Base-by-base conservation (phyloP, 495 filamentous ascomycete genomes). In the Talaromyces borbonicus region DNA sequence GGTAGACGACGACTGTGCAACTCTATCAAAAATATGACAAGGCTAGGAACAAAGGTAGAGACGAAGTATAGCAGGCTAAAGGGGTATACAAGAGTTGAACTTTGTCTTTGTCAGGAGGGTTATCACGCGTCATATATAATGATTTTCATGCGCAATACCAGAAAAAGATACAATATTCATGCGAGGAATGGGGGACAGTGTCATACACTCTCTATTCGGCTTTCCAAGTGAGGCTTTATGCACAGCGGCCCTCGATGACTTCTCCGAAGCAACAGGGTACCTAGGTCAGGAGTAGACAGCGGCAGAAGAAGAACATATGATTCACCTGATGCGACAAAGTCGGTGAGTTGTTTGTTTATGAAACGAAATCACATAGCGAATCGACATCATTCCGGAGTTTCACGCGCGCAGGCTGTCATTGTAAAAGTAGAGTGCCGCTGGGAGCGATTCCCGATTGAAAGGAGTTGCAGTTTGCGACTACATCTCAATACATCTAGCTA, bases 151-250 rank as follows among this genome's bases (percentile, higher is more conserved):
- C n/a, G n/a, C n/a, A n/a, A n/a, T n/a, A n/a, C n/a, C n/a, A n/a
- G n/a, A n/a, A n/a, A n/a, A n/a, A n/a, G n/a, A n/a, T n/a, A n/a
- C n/a, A n/a, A n/a, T n/a, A n/a, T n/a, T n/a, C n/a, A n/a, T n/a
- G n/a, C n/a, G n/a, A n/a, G n/a, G n/a, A n/a, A n/a, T n/a, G n/a
- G n/a, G n/a, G n/a, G n/a, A n/a, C n/a, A n/a, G n/a, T n/a, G n/a
- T n/a, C n/a, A n/a, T n/a, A n/a, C n/a, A n/a, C n/a, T n/a, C 11
- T 26, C 26, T 41, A 12, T 16, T 39, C 26, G 20, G 15, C 20
- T 23, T 7, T 14, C 20, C 12, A 16, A 41, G 38, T 41, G 38
- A 41, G 38, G 38, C 38, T 41, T 24, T 20, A 41, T 41, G 38
- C 38, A 41, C 4, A 26, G 24, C 38, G 38, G 38, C 38, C 38